Percentiles rank a stretch among this genome's conserved stretches.
Conservation (phyloP, 805 yeast species). For the Barnettozyma wickerhamii region DNA sequence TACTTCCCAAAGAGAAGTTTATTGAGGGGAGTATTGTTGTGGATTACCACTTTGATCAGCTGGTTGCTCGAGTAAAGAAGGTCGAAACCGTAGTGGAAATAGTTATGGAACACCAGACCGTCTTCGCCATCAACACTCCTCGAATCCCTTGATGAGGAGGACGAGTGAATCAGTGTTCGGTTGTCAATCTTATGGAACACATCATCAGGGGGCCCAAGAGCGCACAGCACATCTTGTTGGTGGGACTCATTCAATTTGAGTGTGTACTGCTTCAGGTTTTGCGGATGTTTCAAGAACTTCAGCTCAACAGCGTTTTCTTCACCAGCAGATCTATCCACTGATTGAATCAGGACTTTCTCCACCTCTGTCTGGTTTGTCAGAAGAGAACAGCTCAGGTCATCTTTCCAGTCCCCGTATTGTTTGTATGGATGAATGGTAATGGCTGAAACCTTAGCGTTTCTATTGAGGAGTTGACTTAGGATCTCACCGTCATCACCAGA, state of each 20-base stretch:
- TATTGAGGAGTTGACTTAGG: constrained; percentile 8
- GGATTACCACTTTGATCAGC: constrained; percentile 44
- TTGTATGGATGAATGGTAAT: constrained; percentile 14
- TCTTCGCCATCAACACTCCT: constrained; percentile 9
- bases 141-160: neutral
- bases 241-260: constrained; percentile 39
- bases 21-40: constrained; percentile 44
- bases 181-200: constrained; percentile 41
- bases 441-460: constrained; percentile 10
- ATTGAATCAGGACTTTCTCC: constrained; percentile 9
- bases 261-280: constrained; percentile 11
- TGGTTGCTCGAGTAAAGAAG: constrained; percentile 41
- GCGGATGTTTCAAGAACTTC: constrained; percentile 26
- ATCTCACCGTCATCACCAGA: constrained; percentile 9
- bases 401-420: constrained; percentile 24
- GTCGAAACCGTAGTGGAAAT: constrained; percentile 52
- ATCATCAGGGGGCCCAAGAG: constrained; percentile 56
- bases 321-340: constrained; percentile 3
- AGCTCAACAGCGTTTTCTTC: constrained; percentile 5
- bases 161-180: constrained; percentile 36
- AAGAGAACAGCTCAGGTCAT: constrained; percentile 12
- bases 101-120: constrained; percentile 45
- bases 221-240: constrained; percentile 43
- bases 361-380: constrained; percentile 9
- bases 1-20: constrained; percentile 51